These are phyloP conservation scores for Penicillium paneum DNA, from an alignment of 2,329 filamentous ascomycete genomes.

Conservation along the genomic window DNA sequence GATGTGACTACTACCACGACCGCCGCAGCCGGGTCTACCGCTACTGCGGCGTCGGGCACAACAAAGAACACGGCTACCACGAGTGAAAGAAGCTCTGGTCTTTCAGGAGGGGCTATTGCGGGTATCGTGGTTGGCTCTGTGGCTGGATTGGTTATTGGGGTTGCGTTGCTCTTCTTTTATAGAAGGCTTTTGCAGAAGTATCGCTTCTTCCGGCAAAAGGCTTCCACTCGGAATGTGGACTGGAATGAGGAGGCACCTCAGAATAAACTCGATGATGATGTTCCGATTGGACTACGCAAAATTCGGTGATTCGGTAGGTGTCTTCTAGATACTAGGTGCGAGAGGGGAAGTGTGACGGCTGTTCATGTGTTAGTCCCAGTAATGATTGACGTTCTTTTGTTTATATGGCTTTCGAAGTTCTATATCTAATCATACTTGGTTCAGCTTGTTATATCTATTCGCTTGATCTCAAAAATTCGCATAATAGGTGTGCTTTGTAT, in stretches of 20 bases:
- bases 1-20: constrained; percentile 25
- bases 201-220: neutral
- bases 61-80: neutral
- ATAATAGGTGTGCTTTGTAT: too few relatives aligned
- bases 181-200: neutral
- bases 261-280: neutral
- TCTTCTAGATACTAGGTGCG: too few relatives aligned
- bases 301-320: neutral
- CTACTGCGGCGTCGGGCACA: constrained; percentile 17
- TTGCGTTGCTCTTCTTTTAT: constrained; percentile 15
- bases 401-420: neutral
- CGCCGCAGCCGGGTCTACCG: constrained; percentile 12
- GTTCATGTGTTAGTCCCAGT: neutral
- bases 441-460: neutral
- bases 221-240: neutral
- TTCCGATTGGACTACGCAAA: neutral
- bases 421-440: neutral
- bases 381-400: neutral
- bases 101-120: constrained; percentile 44
- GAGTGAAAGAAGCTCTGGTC: neutral
- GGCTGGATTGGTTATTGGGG: constrained; percentile 17
- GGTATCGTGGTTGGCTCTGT: constrained; percentile 40
- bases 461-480: too few relatives aligned
- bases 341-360: neutral
- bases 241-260: neutral